These are phyloP conservation scores for Penicillium tannophilum DNA, from an alignment of 495 filamentous ascomycete species.

Conservation along the genomic window DNA sequence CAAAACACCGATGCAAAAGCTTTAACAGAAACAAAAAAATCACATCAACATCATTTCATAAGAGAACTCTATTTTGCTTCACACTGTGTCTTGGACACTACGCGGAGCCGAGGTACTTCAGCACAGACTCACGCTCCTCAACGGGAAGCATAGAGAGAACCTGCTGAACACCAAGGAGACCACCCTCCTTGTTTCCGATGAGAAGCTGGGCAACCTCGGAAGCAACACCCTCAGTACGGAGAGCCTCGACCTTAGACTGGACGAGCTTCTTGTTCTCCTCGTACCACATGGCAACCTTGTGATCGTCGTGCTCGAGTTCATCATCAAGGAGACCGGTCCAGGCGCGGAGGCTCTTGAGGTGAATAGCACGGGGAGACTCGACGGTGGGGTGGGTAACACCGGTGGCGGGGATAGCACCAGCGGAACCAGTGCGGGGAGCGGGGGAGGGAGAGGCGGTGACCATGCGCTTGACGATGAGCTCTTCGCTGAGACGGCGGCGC, in stretches of 20 bases:
- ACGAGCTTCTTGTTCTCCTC: constrained; percentile 90
- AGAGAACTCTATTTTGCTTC: neutral
- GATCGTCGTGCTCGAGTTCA: constrained; percentile 73
- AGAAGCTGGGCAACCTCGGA: constrained; percentile 78
- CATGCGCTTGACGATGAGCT: constrained; percentile 91
- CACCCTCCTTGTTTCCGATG: constrained; percentile 71
- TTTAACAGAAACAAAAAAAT: neutral
- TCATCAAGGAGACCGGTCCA: constrained; percentile 71
- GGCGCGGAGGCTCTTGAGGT: constrained; percentile 70
- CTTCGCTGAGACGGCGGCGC: constrained; percentile 93
- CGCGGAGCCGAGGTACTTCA: constrained; percentile 65
- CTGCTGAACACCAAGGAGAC: constrained; percentile 84
- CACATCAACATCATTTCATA: constrained; percentile 3
- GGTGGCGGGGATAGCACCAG: constrained; percentile 37
- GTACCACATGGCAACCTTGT: constrained; percentile 90
- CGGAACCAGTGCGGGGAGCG: constrained; percentile 28
- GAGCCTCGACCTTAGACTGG: constrained; percentile 71
- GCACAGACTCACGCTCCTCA: constrained; percentile 80
- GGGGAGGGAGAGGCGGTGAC: constrained; percentile 50
- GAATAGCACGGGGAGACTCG: constrained; percentile 55
- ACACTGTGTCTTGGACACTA: constrained; percentile 17
- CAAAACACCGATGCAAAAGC: neutral
- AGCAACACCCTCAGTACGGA: constrained; percentile 76
- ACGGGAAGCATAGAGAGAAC: constrained; percentile 83
- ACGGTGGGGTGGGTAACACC: constrained; percentile 28